A percentile compares a stretch with the other conserved stretches of the same genome.
phyloP scores from a whole-genome alignment of 371 early-diverging fungal genomes.

The Mortierella sp. region DNA sequence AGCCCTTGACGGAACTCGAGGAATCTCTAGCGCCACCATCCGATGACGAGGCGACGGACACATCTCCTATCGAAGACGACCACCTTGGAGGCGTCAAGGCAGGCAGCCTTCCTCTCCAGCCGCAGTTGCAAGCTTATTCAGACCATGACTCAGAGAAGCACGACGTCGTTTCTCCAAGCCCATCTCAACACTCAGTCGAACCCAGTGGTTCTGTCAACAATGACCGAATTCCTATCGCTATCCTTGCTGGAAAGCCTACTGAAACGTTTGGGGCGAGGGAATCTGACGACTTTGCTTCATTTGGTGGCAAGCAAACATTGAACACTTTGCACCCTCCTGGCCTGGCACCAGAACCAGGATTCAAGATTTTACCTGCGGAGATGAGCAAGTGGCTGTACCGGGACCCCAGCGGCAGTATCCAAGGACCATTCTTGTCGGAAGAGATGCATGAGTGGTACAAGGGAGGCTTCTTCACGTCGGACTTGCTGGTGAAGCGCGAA shows the following conservation, averaged over 20 bases:
- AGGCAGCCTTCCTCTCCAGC: not conserved
- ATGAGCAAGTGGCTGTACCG: constrained; percentile 83
- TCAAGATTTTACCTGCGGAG: constrained; percentile 52
- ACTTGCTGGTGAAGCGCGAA: constrained; percentile 80
- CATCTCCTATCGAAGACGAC: constrained; percentile 13
- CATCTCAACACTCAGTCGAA: constrained; percentile 14
- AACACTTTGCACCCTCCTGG: not conserved
- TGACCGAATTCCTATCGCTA: constrained; percentile 16
- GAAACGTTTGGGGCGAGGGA: constrained; percentile 9
- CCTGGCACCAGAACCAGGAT: constrained; percentile 13
- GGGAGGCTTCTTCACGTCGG: constrained; percentile 83
- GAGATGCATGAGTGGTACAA: constrained; percentile 93
- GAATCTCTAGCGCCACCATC: constrained; percentile 28
- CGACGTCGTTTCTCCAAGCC: constrained; percentile 20
- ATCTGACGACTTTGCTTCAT: constrained; percentile 29
- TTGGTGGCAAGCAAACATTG: constrained; percentile 12
- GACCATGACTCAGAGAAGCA: constrained; percentile 16
- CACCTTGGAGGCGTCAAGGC: constrained; percentile 13
- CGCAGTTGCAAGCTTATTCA: constrained; percentile 5
- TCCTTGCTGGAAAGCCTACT: constrained; percentile 6
- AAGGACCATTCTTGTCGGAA: constrained; percentile 83
- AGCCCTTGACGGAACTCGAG: constrained; percentile 45
- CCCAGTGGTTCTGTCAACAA: constrained; percentile 1
- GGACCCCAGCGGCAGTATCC: constrained; percentile 80
- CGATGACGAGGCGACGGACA: not conserved